Percentiles rank a stretch among this genome's conserved stretches.
These are phyloP conservation scores for Oryza brachyantha DNA, from an alignment of 176 grass and related monocot genomes.

Conservation along the genomic window DNA sequence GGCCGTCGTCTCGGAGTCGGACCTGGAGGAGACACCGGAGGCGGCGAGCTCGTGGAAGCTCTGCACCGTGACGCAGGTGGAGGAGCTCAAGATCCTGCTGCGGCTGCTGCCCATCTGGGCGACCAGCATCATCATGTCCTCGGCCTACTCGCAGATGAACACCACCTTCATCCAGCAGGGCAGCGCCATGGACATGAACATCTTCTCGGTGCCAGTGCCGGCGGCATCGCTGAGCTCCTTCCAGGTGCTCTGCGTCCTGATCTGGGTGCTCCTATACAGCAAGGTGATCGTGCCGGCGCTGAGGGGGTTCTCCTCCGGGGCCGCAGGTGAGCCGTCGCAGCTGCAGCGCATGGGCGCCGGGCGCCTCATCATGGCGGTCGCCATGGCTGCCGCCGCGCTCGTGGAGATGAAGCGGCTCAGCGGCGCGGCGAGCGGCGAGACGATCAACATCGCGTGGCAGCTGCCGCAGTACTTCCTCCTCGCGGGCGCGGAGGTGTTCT, in stretches of 20 bases:
- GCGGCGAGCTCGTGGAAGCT: constrained; percentile 38
- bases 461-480: constrained; percentile 64
- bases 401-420: constrained; percentile 57
- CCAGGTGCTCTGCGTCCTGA: constrained; percentile 54
- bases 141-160: constrained; percentile 67
- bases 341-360: constrained; percentile 76
- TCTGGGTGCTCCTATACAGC: constrained; percentile 63
- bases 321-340: constrained; percentile 40
- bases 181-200: constrained; percentile 49
- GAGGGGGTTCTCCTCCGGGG: neutral
- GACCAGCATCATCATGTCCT: constrained; percentile 51
- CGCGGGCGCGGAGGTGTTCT: constrained; percentile 62
- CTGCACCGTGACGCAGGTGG: constrained; percentile 75
- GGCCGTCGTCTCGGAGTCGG: constrained; percentile 41
- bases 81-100: constrained; percentile 72
- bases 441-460: constrained; percentile 66
- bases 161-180: constrained; percentile 85
- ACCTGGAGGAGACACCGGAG: constrained; percentile 32
- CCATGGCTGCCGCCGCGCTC: constrained; percentile 51
- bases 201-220: constrained; percentile 49
- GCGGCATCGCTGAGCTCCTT: constrained; percentile 60
- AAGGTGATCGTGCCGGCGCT: constrained; percentile 48
- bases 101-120: constrained; percentile 58
- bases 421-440: constrained; percentile 17
- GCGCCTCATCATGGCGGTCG: constrained; percentile 45